Conservation (phyloP, 257 asterid genomes). For the Penstemon newberryi region DNA sequence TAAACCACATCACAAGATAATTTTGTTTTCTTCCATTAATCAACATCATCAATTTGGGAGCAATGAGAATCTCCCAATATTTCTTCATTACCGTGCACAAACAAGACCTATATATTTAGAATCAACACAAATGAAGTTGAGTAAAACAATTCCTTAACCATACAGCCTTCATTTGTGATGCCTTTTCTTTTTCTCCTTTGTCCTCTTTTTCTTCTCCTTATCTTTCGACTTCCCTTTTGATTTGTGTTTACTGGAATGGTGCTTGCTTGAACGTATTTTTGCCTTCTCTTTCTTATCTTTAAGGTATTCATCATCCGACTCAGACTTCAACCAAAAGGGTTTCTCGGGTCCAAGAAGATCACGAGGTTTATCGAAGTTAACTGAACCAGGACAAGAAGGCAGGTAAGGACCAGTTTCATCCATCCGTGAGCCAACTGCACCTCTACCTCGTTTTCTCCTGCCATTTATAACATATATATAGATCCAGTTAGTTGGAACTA, state of each 20-base stretch:
- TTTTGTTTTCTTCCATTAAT: no score
- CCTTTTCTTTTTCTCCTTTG: not conserved
- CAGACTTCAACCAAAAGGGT: constrained; percentile 43
- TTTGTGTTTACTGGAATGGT: constrained; percentile 51
- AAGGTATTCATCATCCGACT: constrained; percentile 49
- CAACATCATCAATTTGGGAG: no score
- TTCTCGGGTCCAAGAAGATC: constrained; percentile 62
- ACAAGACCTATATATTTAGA: no score
- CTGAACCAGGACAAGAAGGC: constrained; percentile 43
- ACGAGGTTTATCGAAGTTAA: constrained; percentile 35
- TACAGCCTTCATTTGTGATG: no score
- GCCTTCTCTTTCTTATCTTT: constrained; percentile 34
- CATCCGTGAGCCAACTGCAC: constrained; percentile 95
- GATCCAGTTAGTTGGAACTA: not conserved
- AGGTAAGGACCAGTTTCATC: constrained; percentile 94
- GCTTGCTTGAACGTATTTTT: constrained; percentile 39
- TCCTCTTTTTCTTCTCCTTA: constrained; percentile 41
- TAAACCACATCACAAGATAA: no score
- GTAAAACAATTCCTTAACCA: no score
- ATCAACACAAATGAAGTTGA: no score
- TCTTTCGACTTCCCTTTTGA: constrained; percentile 58
- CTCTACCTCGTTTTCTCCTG: constrained; percentile 92
- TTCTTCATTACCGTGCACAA: no score
- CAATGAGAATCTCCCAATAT: no score
- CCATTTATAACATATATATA: constrained; percentile 15